Base-by-base conservation (phyloP, 768 basidiomycete genomes). In the Mycena albidolilacea region DNA sequence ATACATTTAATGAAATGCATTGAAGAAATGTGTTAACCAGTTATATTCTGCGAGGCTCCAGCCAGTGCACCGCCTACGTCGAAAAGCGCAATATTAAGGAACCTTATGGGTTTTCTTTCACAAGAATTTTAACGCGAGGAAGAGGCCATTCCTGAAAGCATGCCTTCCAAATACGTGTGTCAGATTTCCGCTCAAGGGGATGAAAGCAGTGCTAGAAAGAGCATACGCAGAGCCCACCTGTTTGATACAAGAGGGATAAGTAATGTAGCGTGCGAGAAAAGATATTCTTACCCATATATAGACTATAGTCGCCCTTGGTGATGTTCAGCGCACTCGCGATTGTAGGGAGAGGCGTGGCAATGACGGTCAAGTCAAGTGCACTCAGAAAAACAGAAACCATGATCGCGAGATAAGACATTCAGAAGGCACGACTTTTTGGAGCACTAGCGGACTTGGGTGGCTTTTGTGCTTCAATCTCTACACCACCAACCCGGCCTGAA, bases 151-250 rank as follows among this genome's bases (percentile, higher is more conserved):
- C 23, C 0, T 0, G n/a, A 58, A 15, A 2, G 17, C 11, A 19
- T 5, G 43, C 17, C 14, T 0, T 50, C 85, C 85, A 37, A 86
- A 84, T 7, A 59, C 64, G 41, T 79, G 69, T 4, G 83, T 81
- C 0, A 84, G 70, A 15, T 77, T 78, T 14, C 84, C 84, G 35
- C 79, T 81, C 75, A 85, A 75, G 0, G 84, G 85, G 10, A 87
- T 78, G 63, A 86, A 76, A 0, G 83, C 83, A 8, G 86, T 84
- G 9, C 81, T 81, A 5, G 84, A 74, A 11, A 88, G 77, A 0
- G 84, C 79, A 68, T 85, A 88, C 8, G 85, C 82, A 1, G 81
- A 77, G 4, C 82, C 86, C 43, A 87, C 76, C 87, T 76, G 23
- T 23, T 23, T 23, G 35, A 11, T 6, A 23, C 23, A 23, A 23